Evolutionary conservation across 495 filamentous ascomycete species (phyloP), one percentile per base, ranked within the genome.

Genomic region (Parathielavia appendiculata): DNA sequence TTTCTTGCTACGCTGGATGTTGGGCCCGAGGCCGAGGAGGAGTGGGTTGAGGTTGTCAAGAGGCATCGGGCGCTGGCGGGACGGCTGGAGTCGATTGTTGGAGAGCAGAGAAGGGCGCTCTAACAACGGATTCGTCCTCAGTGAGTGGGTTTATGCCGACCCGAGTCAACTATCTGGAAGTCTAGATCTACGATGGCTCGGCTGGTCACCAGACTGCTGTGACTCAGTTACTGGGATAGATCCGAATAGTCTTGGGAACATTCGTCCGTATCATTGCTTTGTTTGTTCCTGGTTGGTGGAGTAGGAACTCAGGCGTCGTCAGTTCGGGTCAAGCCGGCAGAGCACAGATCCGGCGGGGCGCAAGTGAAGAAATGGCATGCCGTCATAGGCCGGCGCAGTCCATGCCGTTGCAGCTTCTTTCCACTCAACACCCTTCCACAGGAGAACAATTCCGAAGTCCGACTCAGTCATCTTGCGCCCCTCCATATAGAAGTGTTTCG

Each of bases 21-120:
- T 22, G 78, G 79, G 2, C 78, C 79, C 13, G 81, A 81, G 14
- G 75, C 75, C 1, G 80, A 82, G 47, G 81, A 79, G 20, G 87
- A 96, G 69, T 98, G 92, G 95, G 90, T 95, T 54, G 89, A 91
- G 54, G 84, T 96, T 17, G 88, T 96, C 68, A 86, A 85, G 71
- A 90, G 95, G 62, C 93, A 98, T 73, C 83, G 90, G 34, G 83
- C 90, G 9, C 77, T 97, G 68, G 90, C 92, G 34, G 89, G 91
- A 30, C 81, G 89, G 54, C 72, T 98, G 61, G 93, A 98, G 71
- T 84, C 90, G 51, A 83, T 97, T 53, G 79, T 83, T n/a, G 83
- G 81, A 14, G 71, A 76, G n/a, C 75, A 73, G 51, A 71, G 66
- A 53, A 65, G 56, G 51, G 63, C 32, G 40, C 30, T 52, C 1